A percentile compares a stretch with the other conserved stretches of the same genome.
Evolutionary conservation across 2,329 filamentous ascomycete genomes (phyloP).

Genomic region (Aspergillus sp.): DNA sequence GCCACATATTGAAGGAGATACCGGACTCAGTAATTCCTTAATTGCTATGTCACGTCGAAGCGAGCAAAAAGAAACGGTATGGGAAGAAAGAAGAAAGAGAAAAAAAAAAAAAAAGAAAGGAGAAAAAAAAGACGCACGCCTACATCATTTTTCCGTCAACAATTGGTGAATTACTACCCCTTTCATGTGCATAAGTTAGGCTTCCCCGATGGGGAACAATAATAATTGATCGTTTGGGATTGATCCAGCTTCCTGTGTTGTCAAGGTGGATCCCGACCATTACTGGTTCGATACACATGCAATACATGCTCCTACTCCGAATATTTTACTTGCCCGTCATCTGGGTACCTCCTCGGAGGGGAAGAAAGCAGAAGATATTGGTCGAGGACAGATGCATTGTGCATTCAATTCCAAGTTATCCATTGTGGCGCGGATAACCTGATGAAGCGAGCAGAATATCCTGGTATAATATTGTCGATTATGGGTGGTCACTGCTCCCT

Average conservation of each 20-base stretch:
- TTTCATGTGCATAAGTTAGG: slow-evolving; percentile 20
- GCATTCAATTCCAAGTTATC: neutral
- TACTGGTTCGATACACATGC: slow-evolving; percentile 8
- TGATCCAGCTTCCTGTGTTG: slow-evolving; percentile 15
- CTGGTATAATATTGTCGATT: neutral
- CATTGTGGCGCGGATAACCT: neutral
- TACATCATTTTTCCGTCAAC: slow-evolving; percentile 1
- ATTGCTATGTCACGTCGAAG: neutral
- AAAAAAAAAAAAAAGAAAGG: neutral
- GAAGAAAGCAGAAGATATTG: neutral
- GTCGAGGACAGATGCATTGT: neutral
- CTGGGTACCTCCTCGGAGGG: neutral
- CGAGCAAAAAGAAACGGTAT: neutral
- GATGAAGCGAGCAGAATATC: neutral
- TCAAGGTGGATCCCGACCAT: slow-evolving; percentile 15
- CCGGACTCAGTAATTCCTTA: neutral
- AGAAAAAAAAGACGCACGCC: slow-evolving; percentile 6
- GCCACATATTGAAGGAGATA: neutral
- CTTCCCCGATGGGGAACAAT: slow-evolving; percentile 12
- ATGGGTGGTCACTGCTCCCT: neutral
- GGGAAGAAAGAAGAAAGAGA: neutral
- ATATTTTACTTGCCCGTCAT: neutral
- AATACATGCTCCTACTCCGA: neutral
- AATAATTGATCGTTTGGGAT: slow-evolving; percentile 8
- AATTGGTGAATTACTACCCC: slow-evolving; percentile 14